Evolutionary conservation across 352 stramenopile genomes (phyloP).

Genomic region (Aphanomyces cochlioides): DNA sequence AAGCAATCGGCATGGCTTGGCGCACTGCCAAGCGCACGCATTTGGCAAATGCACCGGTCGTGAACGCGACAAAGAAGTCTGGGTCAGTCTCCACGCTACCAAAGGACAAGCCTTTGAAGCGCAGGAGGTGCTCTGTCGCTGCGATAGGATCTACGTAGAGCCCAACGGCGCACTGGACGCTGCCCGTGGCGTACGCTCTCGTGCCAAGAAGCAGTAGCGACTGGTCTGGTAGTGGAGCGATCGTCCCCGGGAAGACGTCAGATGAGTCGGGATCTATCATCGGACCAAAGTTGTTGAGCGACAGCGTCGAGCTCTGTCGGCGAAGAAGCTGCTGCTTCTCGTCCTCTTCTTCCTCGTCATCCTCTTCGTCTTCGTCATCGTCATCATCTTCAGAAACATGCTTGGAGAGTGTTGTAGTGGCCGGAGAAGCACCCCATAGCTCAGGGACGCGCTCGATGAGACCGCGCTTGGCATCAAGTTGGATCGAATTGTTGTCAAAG

Average conservation of each 20-base stretch:
- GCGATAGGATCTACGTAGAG: slow-evolving; percentile 65
- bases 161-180: slow-evolving; percentile 45
- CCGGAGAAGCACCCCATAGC: slow-evolving; percentile 61
- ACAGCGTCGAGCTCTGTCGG: slow-evolving; percentile 23
- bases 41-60: slow-evolving; percentile 56
- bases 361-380: slow-evolving; percentile 42
- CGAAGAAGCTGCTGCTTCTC: slow-evolving; percentile 56
- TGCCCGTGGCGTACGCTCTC: slow-evolving; percentile 40
- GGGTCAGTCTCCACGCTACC: slow-evolving; percentile 73
- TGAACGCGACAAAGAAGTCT: slow-evolving; percentile 70
- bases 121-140: slow-evolving; percentile 60
- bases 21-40: slow-evolving; percentile 43
- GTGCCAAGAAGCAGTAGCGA: slow-evolving; percentile 57
- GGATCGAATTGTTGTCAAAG: slow-evolving; percentile 78
- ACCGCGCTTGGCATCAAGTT: slow-evolving; percentile 69
- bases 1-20: neutral
- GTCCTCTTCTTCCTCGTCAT: slow-evolving; percentile 39
- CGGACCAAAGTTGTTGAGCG: slow-evolving; percentile 41
- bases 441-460: slow-evolving; percentile 69
- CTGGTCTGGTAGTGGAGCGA: slow-evolving; percentile 38
- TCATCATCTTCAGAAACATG: slow-evolving; percentile 39
- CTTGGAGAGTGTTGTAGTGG: slow-evolving; percentile 32
- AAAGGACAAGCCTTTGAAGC: slow-evolving; percentile 77
- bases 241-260: slow-evolving; percentile 52
- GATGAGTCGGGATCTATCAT: slow-evolving; percentile 66